Base-by-base conservation (phyloP, 768 basidiomycete species). In the Lepiota subincarnata region DNA sequence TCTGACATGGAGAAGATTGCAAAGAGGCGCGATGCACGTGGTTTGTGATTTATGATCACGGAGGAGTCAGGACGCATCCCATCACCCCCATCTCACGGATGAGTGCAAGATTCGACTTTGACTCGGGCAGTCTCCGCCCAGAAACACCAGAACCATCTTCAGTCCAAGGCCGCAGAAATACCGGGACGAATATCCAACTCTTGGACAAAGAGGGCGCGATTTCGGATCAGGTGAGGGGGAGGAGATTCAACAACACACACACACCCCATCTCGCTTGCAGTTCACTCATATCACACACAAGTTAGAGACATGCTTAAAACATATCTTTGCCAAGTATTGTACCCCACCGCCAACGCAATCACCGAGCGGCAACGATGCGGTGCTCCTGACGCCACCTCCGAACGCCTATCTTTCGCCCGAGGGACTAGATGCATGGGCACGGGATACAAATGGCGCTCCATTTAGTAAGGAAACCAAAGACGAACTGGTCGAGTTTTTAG, bases 271-370 rank as follows among this genome's bases (percentile, higher is more conserved):
- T 24, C 24, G 24, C 5, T 24, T 24, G 2, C 24, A 24, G 24
- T 2, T 5, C 5, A 20, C 36, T 36, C 31, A 31, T 47, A 38
- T 28, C 52, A 24, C 2, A 24, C 24, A 24, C 24, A 59, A 88
- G 87, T 70, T 91, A 28, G 87, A 87, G 67, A 66, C 66, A 39
- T 88, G 84, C 65, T 72, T 91, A 46, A 80, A 79, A 57, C 86
- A 88, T 60, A 89, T 92, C 48, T 91, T 91, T 62, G 78, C 83
- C 19, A 89, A 88, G 66, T 90, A 87, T 60, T 89, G 88, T 67
- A 76, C 71, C 18, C 85, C 84, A 8, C 55, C 68, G 28, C 41
- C 41, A 44, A 42, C 38, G 19, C 38, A 59, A 13, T 48, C 51
- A 37, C 50, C 50, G 42, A 35, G 42, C 14, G 42, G 50, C 24